Evolutionary conservation across 2,329 filamentous ascomycete species (phyloP).

Genomic region (Fusarium sp.): DNA sequence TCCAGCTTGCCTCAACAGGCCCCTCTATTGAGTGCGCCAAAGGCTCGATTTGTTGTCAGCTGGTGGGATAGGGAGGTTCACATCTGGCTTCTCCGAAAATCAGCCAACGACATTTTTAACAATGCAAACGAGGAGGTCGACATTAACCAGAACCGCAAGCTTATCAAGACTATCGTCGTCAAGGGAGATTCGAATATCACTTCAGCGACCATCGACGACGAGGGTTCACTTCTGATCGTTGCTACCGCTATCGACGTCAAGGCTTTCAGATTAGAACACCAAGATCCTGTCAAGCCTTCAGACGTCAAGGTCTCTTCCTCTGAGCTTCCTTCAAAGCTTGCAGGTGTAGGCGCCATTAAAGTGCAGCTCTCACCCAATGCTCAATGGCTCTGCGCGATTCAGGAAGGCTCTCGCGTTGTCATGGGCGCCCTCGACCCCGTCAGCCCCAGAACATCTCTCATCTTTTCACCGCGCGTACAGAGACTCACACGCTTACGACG

Average conservation of each 20-base stretch:
- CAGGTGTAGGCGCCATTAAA: constrained; percentile 73
- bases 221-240: constrained; percentile 80
- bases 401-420: constrained; percentile 69
- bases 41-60: constrained; percentile 81
- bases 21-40: constrained; percentile 78
- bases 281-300: constrained; percentile 63
- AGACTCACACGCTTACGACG: constrained; percentile 67
- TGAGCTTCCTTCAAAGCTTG: constrained; percentile 68
- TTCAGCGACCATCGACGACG: constrained; percentile 76
- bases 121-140: constrained; percentile 55
- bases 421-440: constrained; percentile 54
- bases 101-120: constrained; percentile 61
- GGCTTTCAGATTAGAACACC: constrained; percentile 75
- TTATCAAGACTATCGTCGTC: constrained; percentile 76
- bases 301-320: constrained; percentile 79
- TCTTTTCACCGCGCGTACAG: constrained; percentile 54
- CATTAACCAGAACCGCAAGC: constrained; percentile 68
- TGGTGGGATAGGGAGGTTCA: constrained; percentile 94
- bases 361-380: constrained; percentile 78
- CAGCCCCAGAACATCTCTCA: constrained; percentile 32
- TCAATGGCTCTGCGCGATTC: constrained; percentile 75
- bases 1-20: constrained; percentile 86
- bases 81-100: constrained; percentile 75
- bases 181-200: constrained; percentile 86
- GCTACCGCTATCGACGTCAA: constrained; percentile 81